phyloP scores from a whole-genome alignment of 2,329 filamentous ascomycete species.

The Leptographium wingfieldii region DNA sequence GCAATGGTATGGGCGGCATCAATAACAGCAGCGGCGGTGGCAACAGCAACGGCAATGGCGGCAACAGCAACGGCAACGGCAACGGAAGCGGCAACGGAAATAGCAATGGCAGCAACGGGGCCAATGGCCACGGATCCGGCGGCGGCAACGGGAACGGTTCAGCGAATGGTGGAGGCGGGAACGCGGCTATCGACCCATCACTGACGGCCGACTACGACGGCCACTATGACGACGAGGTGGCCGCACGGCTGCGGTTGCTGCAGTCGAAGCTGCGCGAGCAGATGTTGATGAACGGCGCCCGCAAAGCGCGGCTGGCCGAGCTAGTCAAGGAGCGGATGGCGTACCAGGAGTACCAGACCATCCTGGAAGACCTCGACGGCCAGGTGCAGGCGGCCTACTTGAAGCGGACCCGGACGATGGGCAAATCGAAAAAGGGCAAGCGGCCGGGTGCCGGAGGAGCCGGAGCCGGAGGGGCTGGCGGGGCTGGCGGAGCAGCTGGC shows the following conservation, averaged over 20 bases:
- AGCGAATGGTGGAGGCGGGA: neutral
- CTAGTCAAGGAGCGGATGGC: constrained; percentile 88
- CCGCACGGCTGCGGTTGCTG: constrained; percentile 73
- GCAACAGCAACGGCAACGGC: neutral
- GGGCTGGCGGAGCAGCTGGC: constrained; percentile 3
- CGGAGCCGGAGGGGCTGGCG: constrained; percentile 46
- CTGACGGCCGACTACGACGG: constrained; percentile 63
- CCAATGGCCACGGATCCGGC: constrained; percentile 1
- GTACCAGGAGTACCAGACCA: constrained; percentile 92
- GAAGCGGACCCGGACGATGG: constrained; percentile 87
- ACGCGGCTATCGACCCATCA: constrained; percentile 13
- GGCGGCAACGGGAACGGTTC: neutral
- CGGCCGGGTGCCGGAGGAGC: constrained; percentile 27
- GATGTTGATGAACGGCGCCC: constrained; percentile 77
- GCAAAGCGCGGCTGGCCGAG: constrained; percentile 76
- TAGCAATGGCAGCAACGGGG: neutral
- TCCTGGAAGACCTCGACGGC: constrained; percentile 88
- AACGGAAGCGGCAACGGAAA: constrained; percentile 2
- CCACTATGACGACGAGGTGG: constrained; percentile 88
- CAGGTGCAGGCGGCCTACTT: constrained; percentile 93
- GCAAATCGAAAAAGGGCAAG: constrained; percentile 79
- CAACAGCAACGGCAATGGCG: neutral
- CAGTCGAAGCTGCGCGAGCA: constrained; percentile 74
- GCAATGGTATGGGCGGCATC: constrained; percentile 1
- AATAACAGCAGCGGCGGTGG: neutral